Evolutionary conservation across 2,329 filamentous ascomycete species (phyloP).

Genomic region (Laburnicola sp.): DNA sequence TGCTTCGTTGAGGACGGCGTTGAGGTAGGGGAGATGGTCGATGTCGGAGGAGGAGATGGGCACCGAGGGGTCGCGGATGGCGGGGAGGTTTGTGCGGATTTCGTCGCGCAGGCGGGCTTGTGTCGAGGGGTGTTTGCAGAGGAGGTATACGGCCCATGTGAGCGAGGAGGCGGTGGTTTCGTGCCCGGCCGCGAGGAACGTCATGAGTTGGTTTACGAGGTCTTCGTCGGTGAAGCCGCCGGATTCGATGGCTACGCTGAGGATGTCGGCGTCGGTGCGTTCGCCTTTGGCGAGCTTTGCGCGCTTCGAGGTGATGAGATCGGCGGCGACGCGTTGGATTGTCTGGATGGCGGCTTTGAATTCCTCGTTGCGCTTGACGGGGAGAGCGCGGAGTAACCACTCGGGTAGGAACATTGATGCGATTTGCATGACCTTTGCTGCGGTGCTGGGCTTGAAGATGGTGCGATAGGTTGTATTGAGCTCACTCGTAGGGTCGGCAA

Average conservation of each 20-base stretch:
- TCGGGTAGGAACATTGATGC: slow-evolving; percentile 44
- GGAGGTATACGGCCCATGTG: slow-evolving; percentile 73
- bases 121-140: slow-evolving; percentile 66
- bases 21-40: slow-evolving; percentile 51
- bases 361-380: slow-evolving; percentile 52
- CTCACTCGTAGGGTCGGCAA: slow-evolving; percentile 48
- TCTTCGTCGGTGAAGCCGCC: slow-evolving; percentile 57
- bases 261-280: slow-evolving; percentile 57
- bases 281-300: slow-evolving; percentile 53
- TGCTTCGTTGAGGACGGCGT: slow-evolving; percentile 51
- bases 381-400: slow-evolving; percentile 47
- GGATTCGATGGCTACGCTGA: slow-evolving; percentile 56
- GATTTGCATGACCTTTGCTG: slow-evolving; percentile 55
- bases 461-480: slow-evolving; percentile 50
- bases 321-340: slow-evolving; percentile 53
- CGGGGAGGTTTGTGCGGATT: slow-evolving; percentile 63
- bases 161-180: slow-evolving; percentile 77
- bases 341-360: slow-evolving; percentile 44
- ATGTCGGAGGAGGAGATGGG: slow-evolving; percentile 51
- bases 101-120: slow-evolving; percentile 71
- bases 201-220: slow-evolving; percentile 60
- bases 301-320: slow-evolving; percentile 73
- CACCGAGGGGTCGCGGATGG: slow-evolving; percentile 17
- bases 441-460: slow-evolving; percentile 50
- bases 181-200: slow-evolving; percentile 64